Evolutionary conservation across 805 yeast species (phyloP), one percentile per base, ranked within the genome.

Genomic region (Teunomyces barrocoloradensis): DNA sequence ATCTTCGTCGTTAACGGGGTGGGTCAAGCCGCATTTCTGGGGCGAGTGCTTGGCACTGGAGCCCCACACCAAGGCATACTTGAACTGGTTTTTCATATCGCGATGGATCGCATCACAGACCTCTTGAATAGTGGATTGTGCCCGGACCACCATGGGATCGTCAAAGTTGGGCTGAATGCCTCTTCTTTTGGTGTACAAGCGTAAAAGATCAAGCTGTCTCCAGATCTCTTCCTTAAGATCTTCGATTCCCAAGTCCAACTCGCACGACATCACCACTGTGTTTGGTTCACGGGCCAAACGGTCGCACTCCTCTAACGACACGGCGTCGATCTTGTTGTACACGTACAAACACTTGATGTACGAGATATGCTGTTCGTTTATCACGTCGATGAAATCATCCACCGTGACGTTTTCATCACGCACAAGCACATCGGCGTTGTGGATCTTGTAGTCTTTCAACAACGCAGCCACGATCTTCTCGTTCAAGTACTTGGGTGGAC

Each of bases 21-120:
- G 99, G 52, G 63, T 79, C 48, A 92, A 73, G 0, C 99, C 98
- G 74, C 98, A 92, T 63, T 92, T 92, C 62, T 92, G 99, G 3
- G 98, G 98, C 30, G 92, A 88, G 63, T 89, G 96, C 64, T 94
- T 94, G 5, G 97, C 87, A 41, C 95, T 85, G 1, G 91, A 82
- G 0, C 99, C 99, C 97, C 98, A 92, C 5, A 92, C 97, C 59
- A 90, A 69, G 0, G 98, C 98, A 64, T 91, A 90, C 64, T 90
- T 89, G 75, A 94, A 92, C 59, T 87, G 89, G 53, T 86, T 84
- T 61, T 90, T 91, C 76, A 92, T 87, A 59, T 91, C 97, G 56
- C 96, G 80, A 64, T 92, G 98, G 52, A 92, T 85, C 10, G 94
- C 79, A 61, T 92, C 91, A 72, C 99, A 92, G 25, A 92, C 89